Conservation (phyloP, 225 moss, liverwort and hornwort genomes). For the Anthoceros angustus region DNA sequence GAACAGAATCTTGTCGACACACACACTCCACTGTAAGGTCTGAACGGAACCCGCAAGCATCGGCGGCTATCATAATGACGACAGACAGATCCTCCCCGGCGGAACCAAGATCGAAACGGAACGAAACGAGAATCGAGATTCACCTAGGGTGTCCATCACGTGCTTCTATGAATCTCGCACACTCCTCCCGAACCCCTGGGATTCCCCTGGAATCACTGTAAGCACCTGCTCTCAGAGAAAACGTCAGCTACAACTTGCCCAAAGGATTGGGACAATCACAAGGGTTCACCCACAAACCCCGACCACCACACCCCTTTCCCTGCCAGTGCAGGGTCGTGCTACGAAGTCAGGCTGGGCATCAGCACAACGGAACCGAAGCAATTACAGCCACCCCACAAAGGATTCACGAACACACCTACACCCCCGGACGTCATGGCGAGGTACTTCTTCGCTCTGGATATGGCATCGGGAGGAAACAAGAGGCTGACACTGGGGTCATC, state of each 20-base stretch:
- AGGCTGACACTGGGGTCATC: constrained; percentile 56
- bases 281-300: neutral
- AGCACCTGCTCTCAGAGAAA: constrained; percentile 40
- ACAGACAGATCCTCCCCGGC: too few relatives aligned
- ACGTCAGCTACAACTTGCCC: constrained; percentile 4
- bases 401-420: constrained; percentile 32
- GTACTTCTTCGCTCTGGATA: constrained; percentile 63
- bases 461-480: constrained; percentile 62
- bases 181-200: constrained; percentile 64
- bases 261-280: neutral
- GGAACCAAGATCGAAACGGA: neutral
- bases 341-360: neutral
- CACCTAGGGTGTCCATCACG: constrained; percentile 84
- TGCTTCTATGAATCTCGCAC: constrained; percentile 49
- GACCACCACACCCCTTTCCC: neutral
- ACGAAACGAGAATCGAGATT: neutral
- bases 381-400: neutral
- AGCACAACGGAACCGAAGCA: neutral
- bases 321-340: neutral
- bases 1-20: neutral
- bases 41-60: too few relatives aligned
- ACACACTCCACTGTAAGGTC: too few relatives aligned
- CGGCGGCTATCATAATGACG: too few relatives aligned
- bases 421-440: constrained; percentile 73
- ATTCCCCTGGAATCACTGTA: constrained; percentile 97